A percentile compares a stretch with the other conserved stretches of the same genome.
Conservation (phyloP, 352 stramenopile genomes). For the Achlya hypogyna region DNA sequence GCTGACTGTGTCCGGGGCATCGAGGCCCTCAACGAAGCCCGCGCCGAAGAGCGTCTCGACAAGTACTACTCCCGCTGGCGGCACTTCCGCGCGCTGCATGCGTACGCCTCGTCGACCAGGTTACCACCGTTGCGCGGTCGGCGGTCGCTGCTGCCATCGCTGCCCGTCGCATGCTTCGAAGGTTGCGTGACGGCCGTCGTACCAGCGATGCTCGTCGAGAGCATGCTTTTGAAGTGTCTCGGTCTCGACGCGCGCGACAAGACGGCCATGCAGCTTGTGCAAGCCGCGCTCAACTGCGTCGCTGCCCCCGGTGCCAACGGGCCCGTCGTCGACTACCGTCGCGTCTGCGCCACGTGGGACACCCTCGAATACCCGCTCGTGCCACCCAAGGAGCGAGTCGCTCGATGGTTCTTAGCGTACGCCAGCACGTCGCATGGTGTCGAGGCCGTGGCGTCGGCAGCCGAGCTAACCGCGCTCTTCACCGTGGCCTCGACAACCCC, state of each 20-base stretch:
- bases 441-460: background rate
- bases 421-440: background rate
- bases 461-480: background rate
- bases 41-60: background rate
- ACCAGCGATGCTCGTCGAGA: background rate
- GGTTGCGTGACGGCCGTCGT: background rate
- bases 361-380: background rate
- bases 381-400: background rate
- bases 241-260: background rate
- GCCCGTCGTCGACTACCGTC: background rate
- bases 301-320: background rate
- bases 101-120: background rate
- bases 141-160: background rate
- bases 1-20: background rate
- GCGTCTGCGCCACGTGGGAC: constrained; percentile 2
- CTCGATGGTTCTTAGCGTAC: background rate
- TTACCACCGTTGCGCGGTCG: too few species aligned
- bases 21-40: background rate
- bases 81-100: background rate
- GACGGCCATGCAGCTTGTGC: background rate
- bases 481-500: background rate
- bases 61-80: constrained; percentile 7
- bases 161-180: background rate
- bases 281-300: background rate
- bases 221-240: background rate